phyloP scores from a whole-genome alignment of 768 basidiomycete species.

The Gautieria morchelliformis region DNA sequence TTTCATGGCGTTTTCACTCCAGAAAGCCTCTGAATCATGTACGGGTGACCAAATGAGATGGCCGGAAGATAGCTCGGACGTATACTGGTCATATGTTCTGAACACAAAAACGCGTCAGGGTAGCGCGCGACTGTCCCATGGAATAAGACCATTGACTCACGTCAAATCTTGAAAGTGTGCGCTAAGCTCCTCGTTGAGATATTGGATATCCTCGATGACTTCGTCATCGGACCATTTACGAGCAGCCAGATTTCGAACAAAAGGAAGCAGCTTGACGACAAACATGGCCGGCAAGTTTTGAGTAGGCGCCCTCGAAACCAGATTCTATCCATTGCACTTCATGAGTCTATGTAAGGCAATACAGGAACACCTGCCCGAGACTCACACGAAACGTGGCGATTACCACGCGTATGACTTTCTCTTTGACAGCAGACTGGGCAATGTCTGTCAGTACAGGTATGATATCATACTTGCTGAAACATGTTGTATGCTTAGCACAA shows the following conservation, averaged over 20 bases:
- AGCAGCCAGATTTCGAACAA: slow-evolving; percentile 69
- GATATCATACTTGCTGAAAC: slow-evolving; percentile 72
- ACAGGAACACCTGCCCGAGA: not conserved
- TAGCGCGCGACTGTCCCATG: not conserved
- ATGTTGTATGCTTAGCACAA: slow-evolving; percentile 1
- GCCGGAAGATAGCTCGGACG: slow-evolving; percentile 80
- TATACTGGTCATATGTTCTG: slow-evolving; percentile 95
- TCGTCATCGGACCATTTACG: slow-evolving; percentile 96
- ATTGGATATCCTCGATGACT: slow-evolving; percentile 83
- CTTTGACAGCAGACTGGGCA: slow-evolving; percentile 86
- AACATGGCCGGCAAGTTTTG: slow-evolving; percentile 92
- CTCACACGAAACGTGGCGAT: slow-evolving; percentile 82
- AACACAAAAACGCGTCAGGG: not conserved
- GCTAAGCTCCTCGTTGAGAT: slow-evolving; percentile 79
- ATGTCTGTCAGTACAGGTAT: slow-evolving; percentile 77
- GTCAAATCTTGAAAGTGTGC: slow-evolving; percentile 81
- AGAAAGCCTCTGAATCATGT: slow-evolving; percentile 94
- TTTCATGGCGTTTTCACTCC: slow-evolving; percentile 88
- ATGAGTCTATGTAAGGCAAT: not conserved
- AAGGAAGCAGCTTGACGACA: slow-evolving; percentile 77
- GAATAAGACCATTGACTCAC: slow-evolving; percentile 36
- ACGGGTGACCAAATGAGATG: slow-evolving; percentile 94
- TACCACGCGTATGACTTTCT: slow-evolving; percentile 92
- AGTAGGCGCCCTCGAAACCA: slow-evolving; percentile 79
- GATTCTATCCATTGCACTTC: slow-evolving; percentile 44